phyloP scores from a whole-genome alignment of 176 grass and related monocot species.

The Ensete glaucum region DNA sequence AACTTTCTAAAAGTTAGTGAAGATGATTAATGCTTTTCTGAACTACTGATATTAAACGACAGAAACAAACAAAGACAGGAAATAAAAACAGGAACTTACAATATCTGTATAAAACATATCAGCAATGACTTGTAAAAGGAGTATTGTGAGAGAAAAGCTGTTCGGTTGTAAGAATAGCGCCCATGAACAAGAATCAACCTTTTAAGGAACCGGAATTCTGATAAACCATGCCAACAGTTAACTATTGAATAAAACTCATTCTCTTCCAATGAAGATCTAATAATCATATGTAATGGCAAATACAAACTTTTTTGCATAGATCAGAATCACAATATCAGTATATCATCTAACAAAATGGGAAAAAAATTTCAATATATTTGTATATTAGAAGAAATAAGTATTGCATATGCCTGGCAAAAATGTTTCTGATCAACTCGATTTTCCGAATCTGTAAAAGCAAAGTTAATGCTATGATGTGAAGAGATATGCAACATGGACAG shows the following conservation, averaged over 20 bases:
- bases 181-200: constrained; percentile 94
- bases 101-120: constrained; percentile 90
- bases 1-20: neutral
- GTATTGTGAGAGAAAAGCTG: constrained; percentile 88
- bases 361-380: too few species aligned
- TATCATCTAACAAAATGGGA: too few species aligned
- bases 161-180: constrained; percentile 87
- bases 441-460: too few species aligned
- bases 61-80: constrained; percentile 12
- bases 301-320: neutral
- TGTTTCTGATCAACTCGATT: too few species aligned
- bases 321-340: too few species aligned
- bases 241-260: constrained; percentile 11
- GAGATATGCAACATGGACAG: too few species aligned
- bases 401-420: too few species aligned
- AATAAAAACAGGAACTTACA: constrained; percentile 37
- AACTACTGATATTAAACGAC: neutral
- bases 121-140: constrained; percentile 90
- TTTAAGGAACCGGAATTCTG: constrained; percentile 88
- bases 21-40: constrained; percentile 3
- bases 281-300: neutral
- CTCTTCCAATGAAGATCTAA: neutral
- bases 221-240: constrained; percentile 17
- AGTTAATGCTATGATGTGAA: too few species aligned
- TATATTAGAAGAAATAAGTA: too few species aligned